These are phyloP conservation scores for Hibiscus trionum DNA, from an alignment of 345 rosid species.

Conservation along the genomic window DNA sequence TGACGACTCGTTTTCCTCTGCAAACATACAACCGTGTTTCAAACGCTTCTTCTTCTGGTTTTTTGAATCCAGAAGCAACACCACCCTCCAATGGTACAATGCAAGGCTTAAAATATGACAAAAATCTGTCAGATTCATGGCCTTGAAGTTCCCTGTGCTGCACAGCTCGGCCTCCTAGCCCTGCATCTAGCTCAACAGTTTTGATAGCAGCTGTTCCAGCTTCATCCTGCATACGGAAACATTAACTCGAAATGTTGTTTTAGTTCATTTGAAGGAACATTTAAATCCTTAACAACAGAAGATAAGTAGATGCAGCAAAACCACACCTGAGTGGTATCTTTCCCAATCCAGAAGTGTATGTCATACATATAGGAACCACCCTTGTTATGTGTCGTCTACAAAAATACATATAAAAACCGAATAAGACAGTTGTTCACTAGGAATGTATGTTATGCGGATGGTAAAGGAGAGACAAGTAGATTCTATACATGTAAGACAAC, in stretches of 20 bases:
- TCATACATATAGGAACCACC: conserved; percentile 75
- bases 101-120: conserved; percentile 96
- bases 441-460: background rate
- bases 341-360: conserved; percentile 98
- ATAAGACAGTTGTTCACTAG: background rate
- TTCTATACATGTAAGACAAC: conserved; percentile 71
- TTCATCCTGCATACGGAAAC: conserved; percentile 61
- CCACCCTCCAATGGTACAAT: conserved; percentile 96
- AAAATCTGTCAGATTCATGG: conserved; percentile 93
- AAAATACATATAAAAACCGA: background rate
- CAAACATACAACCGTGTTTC: conserved; percentile 85
- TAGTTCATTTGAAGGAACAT: conserved; percentile 10
- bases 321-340: conserved; percentile 90
- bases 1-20: conserved; percentile 80
- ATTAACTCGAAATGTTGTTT: conserved; percentile 6
- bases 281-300: conserved; percentile 2
- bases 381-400: conserved; percentile 71
- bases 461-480: background rate
- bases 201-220: conserved; percentile 98
- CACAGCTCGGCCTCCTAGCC: conserved; percentile 97
- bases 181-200: conserved; percentile 92
- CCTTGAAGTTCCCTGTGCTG: conserved; percentile 97
- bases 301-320: background rate
- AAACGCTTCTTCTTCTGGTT: conserved; percentile 75
- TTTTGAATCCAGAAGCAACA: conserved; percentile 88